These are phyloP conservation scores for Pleurotus pulmonarius DNA, from an alignment of 768 basidiomycete genomes.

Conservation along the genomic window DNA sequence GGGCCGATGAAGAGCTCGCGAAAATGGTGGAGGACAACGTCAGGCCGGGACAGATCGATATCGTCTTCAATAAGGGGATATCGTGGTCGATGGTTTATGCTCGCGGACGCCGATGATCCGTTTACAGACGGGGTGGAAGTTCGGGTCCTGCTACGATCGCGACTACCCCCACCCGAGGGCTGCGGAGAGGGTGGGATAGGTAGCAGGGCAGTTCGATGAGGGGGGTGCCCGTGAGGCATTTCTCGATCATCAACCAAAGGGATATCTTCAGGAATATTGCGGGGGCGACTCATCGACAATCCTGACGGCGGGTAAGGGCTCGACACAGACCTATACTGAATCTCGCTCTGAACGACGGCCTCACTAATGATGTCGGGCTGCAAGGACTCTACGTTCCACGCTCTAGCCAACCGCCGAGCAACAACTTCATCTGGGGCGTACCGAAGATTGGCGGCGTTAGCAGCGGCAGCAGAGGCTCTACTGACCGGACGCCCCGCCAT, in stretches of 20 bases:
- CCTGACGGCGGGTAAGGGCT: conserved; percentile 4
- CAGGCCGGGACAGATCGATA: conserved; percentile 1
- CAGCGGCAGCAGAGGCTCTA: conserved; percentile 5
- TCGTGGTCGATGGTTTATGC: neutral
- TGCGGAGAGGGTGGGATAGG: conserved; percentile 5
- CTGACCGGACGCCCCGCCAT: neutral
- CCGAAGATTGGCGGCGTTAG: conserved; percentile 5
- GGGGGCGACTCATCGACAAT: conserved; percentile 5
- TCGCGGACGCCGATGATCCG: neutral
- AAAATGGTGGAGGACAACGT: conserved; percentile 3
- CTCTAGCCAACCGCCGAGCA: conserved; percentile 2
- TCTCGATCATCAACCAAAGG: neutral
- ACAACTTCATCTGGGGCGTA: conserved; percentile 6
- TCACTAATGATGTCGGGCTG: conserved; percentile 5
- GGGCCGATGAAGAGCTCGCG: conserved; percentile 2
- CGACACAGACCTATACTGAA: conserved; percentile 2
- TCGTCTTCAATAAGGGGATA: conserved; percentile 6
- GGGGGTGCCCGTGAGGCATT: neutral
- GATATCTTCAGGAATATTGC: conserved; percentile 1
- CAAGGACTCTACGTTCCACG: conserved; percentile 4
- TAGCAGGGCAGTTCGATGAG: neutral
- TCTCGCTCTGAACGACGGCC: neutral
- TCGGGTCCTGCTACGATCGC: conserved; percentile 1
- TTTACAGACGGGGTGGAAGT: conserved; percentile 5
- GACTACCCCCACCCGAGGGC: neutral